Evolutionary conservation across 2,329 filamentous ascomycete genomes (phyloP), one percentile per base, ranked within the genome.

Genomic region (Xylaria sp.): DNA sequence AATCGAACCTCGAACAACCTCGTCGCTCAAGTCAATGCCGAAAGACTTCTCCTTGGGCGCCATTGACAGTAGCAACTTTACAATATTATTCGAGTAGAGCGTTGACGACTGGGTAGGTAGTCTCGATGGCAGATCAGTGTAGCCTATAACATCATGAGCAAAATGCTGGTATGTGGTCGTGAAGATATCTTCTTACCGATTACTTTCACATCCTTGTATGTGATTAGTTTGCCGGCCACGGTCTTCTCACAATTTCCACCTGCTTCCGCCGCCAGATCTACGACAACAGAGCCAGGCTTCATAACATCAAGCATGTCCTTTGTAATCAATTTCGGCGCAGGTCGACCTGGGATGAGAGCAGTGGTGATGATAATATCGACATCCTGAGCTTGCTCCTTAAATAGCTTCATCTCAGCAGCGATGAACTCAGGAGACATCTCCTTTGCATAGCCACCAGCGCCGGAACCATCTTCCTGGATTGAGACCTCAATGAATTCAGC

Each of bases 351-450:
- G 61, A 96, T 96, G 67, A 96, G 75, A n/a, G 92, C 92, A 1
- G 92, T 96, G 1, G 91, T 96, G 71, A 96, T 89, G 62, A 96
- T 89, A 64, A 96, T 96, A 73, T 96, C 91, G 55, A 96, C 91
- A 46, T 96, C 92, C 60, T 84, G 83, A 62, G 89, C 90, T 73
- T 96, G 92, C 66, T 94, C 89, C 71, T 90, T 86, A 75, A 96
- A 96, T 0, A 96, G 80, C 73, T 90, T 92, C 91, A 95, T 95
- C 73, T 96, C 91, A 4, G 91, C 91, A 62, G 91, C 90, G 72
- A 94, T 91, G 69, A 96, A 96, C 66, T 93, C 91, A 69, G 93
- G 92, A 57, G 90, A 94, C 91, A 96, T 96, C 70, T 92, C 90
- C 70, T 96, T 96, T 56, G 90, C 91, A 69, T 96, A 96, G 13